Evolutionary conservation across 805 yeast genomes (phyloP), one percentile per base, ranked within the genome.

Genomic region (Metschnikowia kunwiensis): DNA sequence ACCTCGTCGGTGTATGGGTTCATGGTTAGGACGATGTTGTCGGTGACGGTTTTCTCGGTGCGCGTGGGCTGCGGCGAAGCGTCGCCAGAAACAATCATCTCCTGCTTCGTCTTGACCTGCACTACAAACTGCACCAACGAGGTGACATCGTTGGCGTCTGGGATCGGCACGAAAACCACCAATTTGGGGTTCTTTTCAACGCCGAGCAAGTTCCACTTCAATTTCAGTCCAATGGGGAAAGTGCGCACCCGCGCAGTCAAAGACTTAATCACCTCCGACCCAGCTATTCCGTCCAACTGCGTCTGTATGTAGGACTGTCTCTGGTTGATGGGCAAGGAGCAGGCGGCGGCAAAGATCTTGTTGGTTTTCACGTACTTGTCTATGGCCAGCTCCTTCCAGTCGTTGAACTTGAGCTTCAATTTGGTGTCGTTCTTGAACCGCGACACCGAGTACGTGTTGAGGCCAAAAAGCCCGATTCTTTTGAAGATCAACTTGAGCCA

Each of bases 301-400:
- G 51, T 37, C 22, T 59, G 63, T 30, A 86, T 53, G 45, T 80
- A 68, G 21, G 68, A 69, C 13, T 67, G 55, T 37, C 71, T 50
- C 36, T 60, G 58, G 7, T 40, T 37, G 13, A 38, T 37, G 5
- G 59, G 55, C 36, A 56, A 50, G 37, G 55, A 58, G 51, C 72
- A 67, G 1, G 65, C 68, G 18, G 63, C 55, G 2, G 95, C 91
- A 67, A 89, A 89, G 2, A 87, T 80, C 52, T 80, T 78, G 62
- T 89, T 87, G n/a, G 86, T 82, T 39, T 76, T 75, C 19, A 82
- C 83, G 58, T 79, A 88, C 33, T 68, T 69, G 49, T 86, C 86
- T 49, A 89, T 78, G 6, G 95, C 95, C 20, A 72, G 73, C 60
- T 87, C 91, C 58, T 85, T 86, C 96, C 96, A 89, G 42, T 79